phyloP scores from a whole-genome alignment of 495 filamentous ascomycete species.

The Trichocladium uniseriatum region DNA sequence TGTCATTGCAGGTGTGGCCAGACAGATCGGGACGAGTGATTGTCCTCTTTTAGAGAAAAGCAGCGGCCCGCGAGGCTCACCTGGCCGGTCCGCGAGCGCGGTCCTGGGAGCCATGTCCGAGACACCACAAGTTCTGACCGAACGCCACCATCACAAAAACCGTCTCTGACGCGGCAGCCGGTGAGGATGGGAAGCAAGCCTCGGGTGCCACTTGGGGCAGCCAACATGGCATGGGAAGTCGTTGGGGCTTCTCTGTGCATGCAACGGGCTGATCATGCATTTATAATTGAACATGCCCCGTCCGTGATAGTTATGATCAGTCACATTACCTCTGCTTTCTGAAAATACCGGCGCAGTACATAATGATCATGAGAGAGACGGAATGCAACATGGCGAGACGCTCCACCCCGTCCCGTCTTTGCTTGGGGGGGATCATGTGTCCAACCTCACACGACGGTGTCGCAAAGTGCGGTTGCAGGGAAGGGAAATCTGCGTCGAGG shows the following conservation, averaged over 20 bases:
- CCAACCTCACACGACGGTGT: no score
- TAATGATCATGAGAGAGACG: no score
- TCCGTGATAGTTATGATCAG: no score
- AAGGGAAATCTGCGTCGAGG: background rate
- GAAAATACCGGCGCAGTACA: no score
- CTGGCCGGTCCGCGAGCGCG: background rate
- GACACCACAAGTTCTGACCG: conserved; percentile 2
- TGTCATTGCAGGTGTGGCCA: no score
- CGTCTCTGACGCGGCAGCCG: conserved; percentile 2
- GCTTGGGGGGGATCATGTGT: background rate
- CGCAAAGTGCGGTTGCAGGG: conserved; percentile 1
- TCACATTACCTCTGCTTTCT: no score
- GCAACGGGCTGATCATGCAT: no score
- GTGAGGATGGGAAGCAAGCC: conserved; percentile 1
- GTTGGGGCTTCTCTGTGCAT: background rate
- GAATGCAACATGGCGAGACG: no score
- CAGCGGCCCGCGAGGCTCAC: no score
- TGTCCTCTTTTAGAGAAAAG: no score
- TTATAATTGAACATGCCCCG: no score
- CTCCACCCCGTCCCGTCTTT: background rate
- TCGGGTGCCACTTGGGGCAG: background rate
- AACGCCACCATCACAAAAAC: conserved; percentile 9
- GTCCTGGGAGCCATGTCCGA: background rate
- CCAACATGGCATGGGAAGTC: no score
- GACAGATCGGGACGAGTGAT: background rate